Evolutionary conservation across 1,284 basidiomycete species (phyloP), one percentile per base, ranked within the genome.

Genomic region (Ganoderma lucidum): DNA sequence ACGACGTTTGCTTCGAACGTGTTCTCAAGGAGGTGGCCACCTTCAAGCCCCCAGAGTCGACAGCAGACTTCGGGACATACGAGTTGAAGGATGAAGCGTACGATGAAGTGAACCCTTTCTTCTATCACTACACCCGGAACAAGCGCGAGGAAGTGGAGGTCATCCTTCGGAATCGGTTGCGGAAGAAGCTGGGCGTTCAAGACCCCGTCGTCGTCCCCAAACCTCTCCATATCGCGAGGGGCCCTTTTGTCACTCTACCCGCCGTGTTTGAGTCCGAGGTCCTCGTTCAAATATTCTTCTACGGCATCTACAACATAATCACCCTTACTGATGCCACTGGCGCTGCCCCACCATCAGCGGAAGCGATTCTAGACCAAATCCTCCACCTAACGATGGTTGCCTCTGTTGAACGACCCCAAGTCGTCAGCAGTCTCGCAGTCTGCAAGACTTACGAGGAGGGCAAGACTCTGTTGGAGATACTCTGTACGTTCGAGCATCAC

Each of bases 41-140:
- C 72, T 98, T 97, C 86, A 90, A 90, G 55, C 84, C 91, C 0
- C 97, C 97, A 0, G 93, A 95, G 75, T 87, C 89, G 0, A 89
- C 87, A 0, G 85, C 90, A 2, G 96, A 98, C 74, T 87, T 88
- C 1, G 98, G 98, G 0, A 85, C 90, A 45, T 99, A 98, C 82
- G 92, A 96, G 75, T 87, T 99, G 69, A 93, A 92, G 77, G 90
- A 96, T 41, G 94, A 94, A 75, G 86, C 85, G 37, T 96, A 90
- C 78, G 91, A 91, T 71, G 93, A 98, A 73, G 93, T 99, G 72
- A 94, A 99, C 76, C 96, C 97, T 0, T 98, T 96, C 84, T 99
- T 97, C 85, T 95, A 93, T 78, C 96, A 99, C 78, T 99, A 98
- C 81, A 93, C 95, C 14, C 88, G 97, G 41, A 99, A 99, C 81